Evolutionary conservation across 257 asterid species (phyloP).

Genomic region (Nicotiana attenuata): DNA sequence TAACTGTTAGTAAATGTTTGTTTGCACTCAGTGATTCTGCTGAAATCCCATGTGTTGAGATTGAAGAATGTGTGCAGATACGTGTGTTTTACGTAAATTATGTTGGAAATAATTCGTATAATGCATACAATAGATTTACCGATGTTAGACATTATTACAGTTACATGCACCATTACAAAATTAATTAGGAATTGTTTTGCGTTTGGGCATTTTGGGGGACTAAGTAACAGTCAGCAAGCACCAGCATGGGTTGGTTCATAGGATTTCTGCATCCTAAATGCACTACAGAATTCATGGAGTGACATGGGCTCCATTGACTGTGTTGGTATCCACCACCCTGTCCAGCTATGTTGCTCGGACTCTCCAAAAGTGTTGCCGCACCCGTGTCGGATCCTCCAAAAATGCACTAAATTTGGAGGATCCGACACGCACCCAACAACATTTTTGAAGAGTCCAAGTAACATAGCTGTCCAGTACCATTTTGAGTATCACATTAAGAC

Average conservation of each 20-base stretch:
- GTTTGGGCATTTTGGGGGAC: not conserved
- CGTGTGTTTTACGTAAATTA: not conserved
- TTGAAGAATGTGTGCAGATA: not conserved
- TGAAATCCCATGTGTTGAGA: not conserved
- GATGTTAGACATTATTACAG: not conserved
- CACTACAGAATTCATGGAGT: not conserved
- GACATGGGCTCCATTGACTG: not conserved
- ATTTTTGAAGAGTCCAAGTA: too few species aligned
- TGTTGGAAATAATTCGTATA: not conserved
- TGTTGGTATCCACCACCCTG: not conserved
- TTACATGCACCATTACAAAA: not conserved
- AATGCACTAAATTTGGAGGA: too few species aligned
- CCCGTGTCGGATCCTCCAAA: too few species aligned
- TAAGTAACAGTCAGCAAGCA: not conserved
- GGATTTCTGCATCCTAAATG: not conserved
- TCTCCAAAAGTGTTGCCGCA: too few species aligned
- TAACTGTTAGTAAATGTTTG: not conserved
- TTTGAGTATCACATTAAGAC: not conserved
- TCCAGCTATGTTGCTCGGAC: too few species aligned
- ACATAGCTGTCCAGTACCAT: not conserved
- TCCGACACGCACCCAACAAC: too few species aligned
- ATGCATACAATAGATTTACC: not conserved
- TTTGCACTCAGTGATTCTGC: not conserved
- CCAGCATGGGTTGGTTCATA: not conserved
- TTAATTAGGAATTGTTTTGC: not conserved